phyloP scores from a whole-genome alignment of 2,329 filamentous ascomycete species.

The Sporothrix inflata region DNA sequence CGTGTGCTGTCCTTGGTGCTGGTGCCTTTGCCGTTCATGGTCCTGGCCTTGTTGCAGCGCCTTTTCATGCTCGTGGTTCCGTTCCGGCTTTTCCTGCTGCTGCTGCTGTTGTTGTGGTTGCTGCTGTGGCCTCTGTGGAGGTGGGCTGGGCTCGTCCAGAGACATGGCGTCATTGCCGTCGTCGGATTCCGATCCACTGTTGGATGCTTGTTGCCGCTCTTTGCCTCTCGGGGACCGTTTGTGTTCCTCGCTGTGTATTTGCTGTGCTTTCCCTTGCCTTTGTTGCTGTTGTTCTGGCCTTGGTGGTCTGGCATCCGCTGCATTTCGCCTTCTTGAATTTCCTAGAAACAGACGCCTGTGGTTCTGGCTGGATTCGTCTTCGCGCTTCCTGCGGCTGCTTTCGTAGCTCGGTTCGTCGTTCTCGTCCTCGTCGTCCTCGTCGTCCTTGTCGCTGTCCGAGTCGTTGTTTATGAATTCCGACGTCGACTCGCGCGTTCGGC shows the following conservation, averaged over 20 bases:
- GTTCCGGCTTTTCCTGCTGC: not conserved
- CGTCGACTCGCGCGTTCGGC: not conserved
- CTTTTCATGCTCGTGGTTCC: not conserved
- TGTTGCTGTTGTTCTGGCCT: not conserved
- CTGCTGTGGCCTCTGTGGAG: constrained; percentile 3
- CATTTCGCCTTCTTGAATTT: not conserved
- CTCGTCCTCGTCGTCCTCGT: not conserved
- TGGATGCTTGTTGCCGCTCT: not conserved
- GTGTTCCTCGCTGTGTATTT: not conserved
- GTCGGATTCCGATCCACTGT: not conserved
- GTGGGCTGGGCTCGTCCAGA: constrained; percentile 17
- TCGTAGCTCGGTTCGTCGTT: not conserved
- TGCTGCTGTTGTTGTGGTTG: not conserved
- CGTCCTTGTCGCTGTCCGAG: not conserved
- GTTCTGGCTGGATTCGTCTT: not conserved
- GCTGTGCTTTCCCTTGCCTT: not conserved
- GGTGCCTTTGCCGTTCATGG: not conserved
- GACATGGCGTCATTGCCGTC: constrained; percentile 35
- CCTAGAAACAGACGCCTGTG: not conserved
- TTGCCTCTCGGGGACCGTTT: not conserved
- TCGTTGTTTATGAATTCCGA: constrained; percentile 8
- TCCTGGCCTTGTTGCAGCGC: not conserved
- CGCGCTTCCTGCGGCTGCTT: not conserved
- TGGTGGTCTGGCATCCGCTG: not conserved
- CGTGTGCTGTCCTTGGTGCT: not conserved